Conservation (phyloP, 345 rosid genomes). For the Salix dunnii region DNA sequence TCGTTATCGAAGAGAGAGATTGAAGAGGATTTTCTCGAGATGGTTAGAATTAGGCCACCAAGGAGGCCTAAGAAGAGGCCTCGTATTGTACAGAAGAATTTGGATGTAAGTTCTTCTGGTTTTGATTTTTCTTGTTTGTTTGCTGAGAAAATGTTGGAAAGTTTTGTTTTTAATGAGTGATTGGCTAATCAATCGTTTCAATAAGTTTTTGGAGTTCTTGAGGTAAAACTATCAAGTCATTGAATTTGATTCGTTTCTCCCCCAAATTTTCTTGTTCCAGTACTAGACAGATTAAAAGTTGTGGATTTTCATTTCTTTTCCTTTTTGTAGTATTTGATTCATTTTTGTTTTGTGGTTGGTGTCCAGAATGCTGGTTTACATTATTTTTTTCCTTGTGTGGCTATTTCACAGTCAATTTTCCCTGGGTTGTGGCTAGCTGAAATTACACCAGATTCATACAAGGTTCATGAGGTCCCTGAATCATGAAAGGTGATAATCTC, state of each 20-base stretch:
- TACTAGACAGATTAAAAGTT: background rate
- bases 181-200: background rate
- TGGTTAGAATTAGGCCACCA: slow-evolving; percentile 24
- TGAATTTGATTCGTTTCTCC: background rate
- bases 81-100: slow-evolving; percentile 28
- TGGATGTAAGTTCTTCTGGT: slow-evolving; percentile 21
- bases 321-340: background rate
- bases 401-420: slow-evolving; percentile 18
- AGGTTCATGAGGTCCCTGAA: slow-evolving; percentile 25
- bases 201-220: slow-evolving; percentile 1
- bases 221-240: background rate
- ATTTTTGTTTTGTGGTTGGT: background rate
- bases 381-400: background rate
- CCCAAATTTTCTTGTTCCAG: background rate
- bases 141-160: background rate
- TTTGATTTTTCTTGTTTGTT: background rate
- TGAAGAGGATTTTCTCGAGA: slow-evolving; percentile 30
- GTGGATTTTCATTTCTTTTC: background rate
- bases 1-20: slow-evolving; percentile 21
- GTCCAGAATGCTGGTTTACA: background rate
- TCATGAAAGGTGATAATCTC: slow-evolving; percentile 27
- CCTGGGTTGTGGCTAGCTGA: slow-evolving; percentile 30
- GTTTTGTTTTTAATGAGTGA: background rate
- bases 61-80: slow-evolving; percentile 32
- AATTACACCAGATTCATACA: slow-evolving; percentile 24